Evolutionary conservation across 2,329 filamentous ascomycete genomes (phyloP).

Genomic region (Diplodia seriata): DNA sequence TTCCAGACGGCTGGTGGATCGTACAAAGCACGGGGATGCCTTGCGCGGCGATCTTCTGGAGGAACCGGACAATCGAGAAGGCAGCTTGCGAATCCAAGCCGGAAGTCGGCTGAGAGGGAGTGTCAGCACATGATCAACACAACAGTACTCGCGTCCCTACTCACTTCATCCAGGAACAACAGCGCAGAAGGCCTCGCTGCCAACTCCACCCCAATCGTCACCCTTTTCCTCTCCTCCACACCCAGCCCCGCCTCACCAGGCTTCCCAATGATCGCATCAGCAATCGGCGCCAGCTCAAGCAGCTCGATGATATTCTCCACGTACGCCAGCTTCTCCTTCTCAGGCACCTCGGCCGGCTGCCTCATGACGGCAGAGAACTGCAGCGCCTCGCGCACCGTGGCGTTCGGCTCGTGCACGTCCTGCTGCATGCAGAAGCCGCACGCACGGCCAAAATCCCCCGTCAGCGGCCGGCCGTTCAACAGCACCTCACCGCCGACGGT

Average conservation of each 20-base stretch:
- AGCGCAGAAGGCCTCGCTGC: slow-evolving; percentile 69
- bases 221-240: slow-evolving; percentile 71
- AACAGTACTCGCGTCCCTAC: not conserved
- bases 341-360: slow-evolving; percentile 64
- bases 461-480: slow-evolving; percentile 50
- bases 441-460: slow-evolving; percentile 56
- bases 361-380: slow-evolving; percentile 70
- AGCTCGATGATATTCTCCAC: slow-evolving; percentile 68
- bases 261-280: slow-evolving; percentile 68
- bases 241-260: slow-evolving; percentile 63
- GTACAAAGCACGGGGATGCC: slow-evolving; percentile 57
- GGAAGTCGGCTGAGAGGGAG: slow-evolving; percentile 71
- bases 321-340: slow-evolving; percentile 70
- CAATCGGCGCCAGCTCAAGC: slow-evolving; percentile 70
- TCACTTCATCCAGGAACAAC: slow-evolving; percentile 70
- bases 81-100: slow-evolving; percentile 65
- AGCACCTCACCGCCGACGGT: slow-evolving; percentile 54
- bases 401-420: slow-evolving; percentile 70
- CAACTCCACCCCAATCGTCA: slow-evolving; percentile 77
- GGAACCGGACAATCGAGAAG: slow-evolving; percentile 68
- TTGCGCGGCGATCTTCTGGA: slow-evolving; percentile 64
- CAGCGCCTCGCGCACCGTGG: slow-evolving; percentile 71
- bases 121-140: slow-evolving; percentile 65
- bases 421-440: slow-evolving; percentile 67
- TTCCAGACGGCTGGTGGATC: slow-evolving; percentile 55